phyloP scores from a whole-genome alignment of 768 basidiomycete genomes.

The Calocera viscosa region DNA sequence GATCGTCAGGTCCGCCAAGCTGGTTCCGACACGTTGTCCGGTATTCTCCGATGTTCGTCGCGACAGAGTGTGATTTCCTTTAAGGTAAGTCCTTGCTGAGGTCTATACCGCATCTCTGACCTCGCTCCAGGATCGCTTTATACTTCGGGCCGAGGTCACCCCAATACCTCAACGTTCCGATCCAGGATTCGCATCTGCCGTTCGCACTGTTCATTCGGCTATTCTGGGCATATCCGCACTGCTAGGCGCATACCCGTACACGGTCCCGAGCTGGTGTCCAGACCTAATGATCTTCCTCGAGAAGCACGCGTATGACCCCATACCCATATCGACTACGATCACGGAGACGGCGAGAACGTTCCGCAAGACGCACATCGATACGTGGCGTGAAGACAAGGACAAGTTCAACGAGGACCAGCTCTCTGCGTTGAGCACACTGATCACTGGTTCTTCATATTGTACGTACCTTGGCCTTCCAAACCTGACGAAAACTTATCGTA shows the following conservation, averaged over 20 bases:
- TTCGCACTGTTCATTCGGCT: constrained; percentile 76
- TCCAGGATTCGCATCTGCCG: constrained; percentile 49
- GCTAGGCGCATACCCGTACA: constrained; percentile 90
- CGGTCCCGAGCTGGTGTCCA: constrained; percentile 89
- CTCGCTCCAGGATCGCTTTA: constrained; percentile 57
- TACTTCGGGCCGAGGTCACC: constrained; percentile 55
- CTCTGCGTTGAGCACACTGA: constrained; percentile 63
- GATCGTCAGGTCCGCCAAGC: constrained; percentile 18
- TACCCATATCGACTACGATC: constrained; percentile 28
- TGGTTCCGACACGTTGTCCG: constrained; percentile 26
- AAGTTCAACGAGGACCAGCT: constrained; percentile 79
- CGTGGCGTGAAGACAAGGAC: constrained; percentile 80
- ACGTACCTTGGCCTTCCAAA: constrained; percentile 8
- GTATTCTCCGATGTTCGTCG: constrained; percentile 33
- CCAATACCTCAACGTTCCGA: constrained; percentile 53
- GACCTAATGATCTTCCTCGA: constrained; percentile 66
- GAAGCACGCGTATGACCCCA: constrained; percentile 75
- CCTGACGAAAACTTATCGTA: neutral
- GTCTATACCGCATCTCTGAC: neutral
- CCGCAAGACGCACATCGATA: constrained; percentile 37
- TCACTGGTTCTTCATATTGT: constrained; percentile 81
- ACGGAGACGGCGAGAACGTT: constrained; percentile 21
- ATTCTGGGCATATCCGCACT: constrained; percentile 90
- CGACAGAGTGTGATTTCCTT: constrained; percentile 32
- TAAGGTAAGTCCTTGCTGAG: constrained; percentile 20